Evolutionary conservation across 345 rosid species (phyloP).

Genomic region (Punica granatum): DNA sequence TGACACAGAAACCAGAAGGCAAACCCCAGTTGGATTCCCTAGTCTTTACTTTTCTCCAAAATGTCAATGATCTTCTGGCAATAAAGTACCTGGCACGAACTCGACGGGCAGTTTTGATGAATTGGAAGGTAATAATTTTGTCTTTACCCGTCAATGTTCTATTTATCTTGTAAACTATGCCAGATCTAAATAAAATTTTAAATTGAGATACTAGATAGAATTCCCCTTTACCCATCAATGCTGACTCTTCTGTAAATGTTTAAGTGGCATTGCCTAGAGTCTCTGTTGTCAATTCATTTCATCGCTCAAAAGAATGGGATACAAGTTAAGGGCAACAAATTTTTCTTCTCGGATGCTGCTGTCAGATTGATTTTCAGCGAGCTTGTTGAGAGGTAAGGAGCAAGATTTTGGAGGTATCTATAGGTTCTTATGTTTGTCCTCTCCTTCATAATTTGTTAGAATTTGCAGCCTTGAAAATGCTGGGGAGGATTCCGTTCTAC

Average conservation of each 20-base stretch:
- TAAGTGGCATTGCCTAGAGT: slow-evolving; percentile 88
- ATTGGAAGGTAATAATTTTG: slow-evolving; percentile 61
- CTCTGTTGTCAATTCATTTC: slow-evolving; percentile 51
- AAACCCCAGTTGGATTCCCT: slow-evolving; percentile 48
- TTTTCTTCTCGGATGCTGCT: slow-evolving; percentile 58
- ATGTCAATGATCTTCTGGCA: slow-evolving; percentile 62
- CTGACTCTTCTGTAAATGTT: not conserved
- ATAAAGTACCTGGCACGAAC: slow-evolving; percentile 60
- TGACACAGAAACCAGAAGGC: slow-evolving; percentile 29
- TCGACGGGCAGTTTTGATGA: slow-evolving; percentile 73
- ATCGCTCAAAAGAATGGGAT: slow-evolving; percentile 40
- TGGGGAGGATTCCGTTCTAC: slow-evolving; percentile 77
- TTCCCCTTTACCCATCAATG: not conserved
- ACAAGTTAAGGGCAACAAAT: slow-evolving; percentile 25
- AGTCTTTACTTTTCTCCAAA: slow-evolving; percentile 59
- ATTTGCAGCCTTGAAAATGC: slow-evolving; percentile 91
- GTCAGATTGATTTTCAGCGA: slow-evolving; percentile 51
- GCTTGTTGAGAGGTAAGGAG: slow-evolving; percentile 69
- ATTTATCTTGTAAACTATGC: not conserved
- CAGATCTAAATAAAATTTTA: not conserved
- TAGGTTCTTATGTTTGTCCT: not conserved
- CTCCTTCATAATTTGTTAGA: slow-evolving; percentile 4
- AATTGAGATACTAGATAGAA: not conserved
- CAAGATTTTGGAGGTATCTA: not conserved
- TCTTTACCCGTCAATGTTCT: not conserved